Evolutionary conservation across 257 asterid species (phyloP).

Genomic region (Przewalskia tangutica): DNA sequence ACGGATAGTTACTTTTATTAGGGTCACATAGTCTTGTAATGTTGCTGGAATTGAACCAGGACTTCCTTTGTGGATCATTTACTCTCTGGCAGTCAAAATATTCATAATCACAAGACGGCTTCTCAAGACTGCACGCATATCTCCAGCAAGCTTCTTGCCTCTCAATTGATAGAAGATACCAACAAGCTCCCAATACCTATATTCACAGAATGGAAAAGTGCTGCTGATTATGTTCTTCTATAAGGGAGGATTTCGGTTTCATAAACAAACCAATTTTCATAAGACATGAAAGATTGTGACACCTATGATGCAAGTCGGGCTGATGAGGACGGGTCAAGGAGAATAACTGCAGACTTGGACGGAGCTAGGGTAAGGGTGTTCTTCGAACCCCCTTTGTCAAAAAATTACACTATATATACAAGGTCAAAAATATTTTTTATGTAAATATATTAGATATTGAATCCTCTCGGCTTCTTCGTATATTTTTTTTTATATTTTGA

Average conservation of each 20-base stretch:
- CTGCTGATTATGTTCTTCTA: background rate
- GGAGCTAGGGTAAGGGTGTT: too few species aligned
- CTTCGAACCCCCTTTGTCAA: too few species aligned
- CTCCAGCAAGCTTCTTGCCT: slow-evolving; percentile 96
- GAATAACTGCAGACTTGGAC: background rate
- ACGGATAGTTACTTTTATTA: slow-evolving; percentile 31
- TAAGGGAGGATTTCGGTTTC: background rate
- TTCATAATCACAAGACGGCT: slow-evolving; percentile 31
- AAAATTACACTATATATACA: too few species aligned
- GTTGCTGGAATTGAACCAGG: slow-evolving; percentile 62
- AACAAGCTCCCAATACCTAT: slow-evolving; percentile 80
- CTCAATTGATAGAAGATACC: slow-evolving; percentile 87
- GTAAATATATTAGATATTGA: too few species aligned
- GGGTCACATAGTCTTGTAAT: slow-evolving; percentile 52
- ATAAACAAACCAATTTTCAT: background rate
- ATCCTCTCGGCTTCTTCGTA: too few species aligned
- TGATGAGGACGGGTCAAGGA: background rate
- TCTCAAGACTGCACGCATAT: slow-evolving; percentile 44
- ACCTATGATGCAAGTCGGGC: background rate
- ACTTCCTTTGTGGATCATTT: slow-evolving; percentile 26
- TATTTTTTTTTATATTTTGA: too few species aligned
- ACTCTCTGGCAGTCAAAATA: slow-evolving; percentile 58
- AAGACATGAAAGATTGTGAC: background rate
- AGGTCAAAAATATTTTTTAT: too few species aligned
- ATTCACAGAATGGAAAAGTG: background rate